These are phyloP conservation scores for Akanthomyces dipterigenus DNA, from an alignment of 2,329 filamentous ascomycete genomes.

Conservation along the genomic window DNA sequence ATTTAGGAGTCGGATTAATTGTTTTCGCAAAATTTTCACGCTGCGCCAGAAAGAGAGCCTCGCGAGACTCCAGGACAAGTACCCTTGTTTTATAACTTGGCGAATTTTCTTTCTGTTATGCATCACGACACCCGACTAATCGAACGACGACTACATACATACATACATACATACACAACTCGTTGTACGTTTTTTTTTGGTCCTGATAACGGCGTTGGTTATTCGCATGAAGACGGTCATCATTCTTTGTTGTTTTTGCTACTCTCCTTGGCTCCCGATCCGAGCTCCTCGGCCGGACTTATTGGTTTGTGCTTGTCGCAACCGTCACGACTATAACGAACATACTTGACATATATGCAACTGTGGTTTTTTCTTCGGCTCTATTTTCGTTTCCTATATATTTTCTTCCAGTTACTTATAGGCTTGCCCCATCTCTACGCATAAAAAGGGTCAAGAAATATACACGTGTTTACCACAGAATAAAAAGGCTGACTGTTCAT, in stretches of 20 bases:
- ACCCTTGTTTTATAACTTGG: neutral
- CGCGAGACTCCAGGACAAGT: neutral
- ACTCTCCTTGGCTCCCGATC: neutral
- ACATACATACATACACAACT: neutral
- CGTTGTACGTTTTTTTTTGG: neutral
- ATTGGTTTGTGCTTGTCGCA: neutral
- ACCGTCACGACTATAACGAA: conserved; percentile 5
- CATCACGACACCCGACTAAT: conserved; percentile 1
- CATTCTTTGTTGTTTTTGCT: neutral
- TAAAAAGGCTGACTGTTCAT: neutral
- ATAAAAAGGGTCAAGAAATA: neutral
- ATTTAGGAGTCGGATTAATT: conserved; percentile 9
- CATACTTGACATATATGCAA: conserved; percentile 7
- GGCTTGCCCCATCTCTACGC: neutral
- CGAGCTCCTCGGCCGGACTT: neutral
- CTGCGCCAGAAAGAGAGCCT: neutral
- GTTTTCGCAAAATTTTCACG: neutral
- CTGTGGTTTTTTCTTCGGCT: neutral
- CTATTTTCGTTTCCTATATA: neutral
- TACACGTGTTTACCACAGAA: neutral
- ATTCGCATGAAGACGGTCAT: neutral
- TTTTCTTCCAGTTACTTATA: neutral
- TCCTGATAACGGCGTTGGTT: conserved; percentile 5
- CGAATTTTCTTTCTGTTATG: neutral
- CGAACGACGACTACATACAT: neutral